Evolutionary conservation across 2,329 filamentous ascomycete genomes (phyloP).

Genomic region (Nannizzia gypsea): DNA sequence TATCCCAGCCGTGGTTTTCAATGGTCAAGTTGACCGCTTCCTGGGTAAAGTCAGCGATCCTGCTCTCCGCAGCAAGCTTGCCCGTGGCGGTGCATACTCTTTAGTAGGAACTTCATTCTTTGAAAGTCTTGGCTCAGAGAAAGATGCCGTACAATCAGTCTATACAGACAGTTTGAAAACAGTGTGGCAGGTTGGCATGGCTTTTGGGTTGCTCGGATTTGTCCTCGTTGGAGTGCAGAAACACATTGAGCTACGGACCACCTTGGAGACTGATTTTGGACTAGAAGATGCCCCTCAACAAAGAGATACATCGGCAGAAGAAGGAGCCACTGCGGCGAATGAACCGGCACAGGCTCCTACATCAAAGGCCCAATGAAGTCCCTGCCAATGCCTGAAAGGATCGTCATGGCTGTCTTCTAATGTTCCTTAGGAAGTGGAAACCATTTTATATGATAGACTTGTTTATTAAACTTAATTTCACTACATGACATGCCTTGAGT

Average conservation of each 20-base stretch:
- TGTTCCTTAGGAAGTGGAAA: neutral
- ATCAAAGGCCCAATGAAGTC: neutral
- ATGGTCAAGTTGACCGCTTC: constrained; percentile 14
- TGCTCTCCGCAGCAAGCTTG: neutral
- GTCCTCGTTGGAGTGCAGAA: constrained; percentile 3
- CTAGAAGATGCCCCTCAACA: neutral
- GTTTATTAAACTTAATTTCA: neutral
- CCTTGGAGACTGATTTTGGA: constrained; percentile 11
- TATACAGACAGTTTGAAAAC: constrained; percentile 7
- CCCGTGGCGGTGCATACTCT: neutral
- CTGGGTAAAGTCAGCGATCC: neutral
- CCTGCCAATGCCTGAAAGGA: neutral
- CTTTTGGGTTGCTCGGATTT: constrained; percentile 8
- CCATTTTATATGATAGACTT: neutral
- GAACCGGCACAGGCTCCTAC: neutral
- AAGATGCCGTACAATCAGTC: neutral
- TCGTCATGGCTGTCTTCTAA: neutral
- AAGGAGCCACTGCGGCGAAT: neutral
- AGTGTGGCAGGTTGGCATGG: constrained; percentile 3
- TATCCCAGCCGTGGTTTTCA: constrained; percentile 24
- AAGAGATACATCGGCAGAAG: neutral
- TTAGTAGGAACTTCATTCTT: neutral
- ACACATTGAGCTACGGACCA: constrained; percentile 4
- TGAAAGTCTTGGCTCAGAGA: neutral
- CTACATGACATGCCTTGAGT: neutral